Evolutionary conservation across 208 protist species (phyloP), one percentile per base, ranked within the genome.

Genomic region (Acanthamoeba royreba): DNA sequence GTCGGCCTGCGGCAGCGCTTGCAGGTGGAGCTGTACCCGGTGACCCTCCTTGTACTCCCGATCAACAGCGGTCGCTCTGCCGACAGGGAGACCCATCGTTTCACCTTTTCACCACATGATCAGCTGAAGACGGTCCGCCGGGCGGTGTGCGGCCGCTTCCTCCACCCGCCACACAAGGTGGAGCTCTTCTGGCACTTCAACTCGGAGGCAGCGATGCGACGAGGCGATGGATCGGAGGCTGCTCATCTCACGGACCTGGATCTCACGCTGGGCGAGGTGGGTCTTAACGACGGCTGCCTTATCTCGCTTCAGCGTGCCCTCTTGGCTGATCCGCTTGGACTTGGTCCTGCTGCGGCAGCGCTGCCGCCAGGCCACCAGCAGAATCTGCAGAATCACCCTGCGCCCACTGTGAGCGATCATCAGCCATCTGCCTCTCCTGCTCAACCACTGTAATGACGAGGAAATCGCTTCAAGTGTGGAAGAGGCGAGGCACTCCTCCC

Each of bases 1-100:
- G 58, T 79, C 19, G 86, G 58, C 58, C 11, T 92, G 15, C 46
- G 38, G 4, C 86, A 77, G 52, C 38, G 43, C 40, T 25, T 92
- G 5, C 55, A 79, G n/a, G 86, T 92, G 3, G 86, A 92, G 86
- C 86, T 92, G 40, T 92, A 92, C 43, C 86, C 86, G 1, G n/a
- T 93, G 25, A 55, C 42, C 9, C 43, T 83, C 13, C 72, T 83
- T 45, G 72, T 83, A 28, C 25, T 83, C 43, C 72, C 72, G 4
- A 1, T 52, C 72, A 83, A 52, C 72, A 83, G 43, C 42, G 72
- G 72, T 9, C 72, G 72, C 17, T 31, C 72, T 3, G 19, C 42
- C 4, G 72, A 83, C 72, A 83, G 28, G 38, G 43, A 83, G 43
- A 52, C 72, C 25, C 42, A 52, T 19, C 72, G 72, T 45, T 83